These are phyloP conservation scores for Ustilaginoidea virens DNA, from an alignment of 2,329 filamentous ascomycete species.

Conservation along the genomic window DNA sequence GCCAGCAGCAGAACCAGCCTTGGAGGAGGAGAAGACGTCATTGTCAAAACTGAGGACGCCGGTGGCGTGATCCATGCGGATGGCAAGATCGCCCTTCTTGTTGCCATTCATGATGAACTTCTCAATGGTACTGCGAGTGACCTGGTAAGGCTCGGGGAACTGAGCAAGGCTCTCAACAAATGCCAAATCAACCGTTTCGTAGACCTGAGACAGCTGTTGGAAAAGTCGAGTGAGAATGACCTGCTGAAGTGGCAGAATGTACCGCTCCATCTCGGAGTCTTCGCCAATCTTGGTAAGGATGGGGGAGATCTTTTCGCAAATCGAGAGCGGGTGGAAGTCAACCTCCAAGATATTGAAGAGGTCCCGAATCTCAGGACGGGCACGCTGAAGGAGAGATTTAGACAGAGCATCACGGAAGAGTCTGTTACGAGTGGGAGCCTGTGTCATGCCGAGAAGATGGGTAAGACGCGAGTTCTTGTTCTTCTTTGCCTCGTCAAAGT, in stretches of 20 bases:
- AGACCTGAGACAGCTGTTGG: slow-evolving; percentile 97
- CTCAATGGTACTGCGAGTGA: slow-evolving; percentile 80
- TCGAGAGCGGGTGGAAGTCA: slow-evolving; percentile 96
- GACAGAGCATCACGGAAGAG: slow-evolving; percentile 93
- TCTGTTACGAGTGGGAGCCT: slow-evolving; percentile 72
- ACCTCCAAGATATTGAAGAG: slow-evolving; percentile 98
- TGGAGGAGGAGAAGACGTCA: slow-evolving; percentile 94
- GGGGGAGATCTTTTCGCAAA: slow-evolving; percentile 97
- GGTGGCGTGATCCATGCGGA: slow-evolving; percentile 90
- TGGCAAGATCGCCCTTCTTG: slow-evolving; percentile 97
- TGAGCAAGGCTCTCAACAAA: slow-evolving; percentile 89
- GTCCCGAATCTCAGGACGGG: slow-evolving; percentile 85
- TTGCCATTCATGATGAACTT: slow-evolving; percentile 99
- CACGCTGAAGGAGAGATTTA: slow-evolving; percentile 87
- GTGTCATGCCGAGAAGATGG: slow-evolving; percentile 85
- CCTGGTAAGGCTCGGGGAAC: slow-evolving; percentile 94
- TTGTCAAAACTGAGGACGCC: slow-evolving; percentile 94
- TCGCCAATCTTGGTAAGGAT: slow-evolving; percentile 87
- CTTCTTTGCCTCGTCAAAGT: slow-evolving; percentile 93
- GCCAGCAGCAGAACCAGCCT: slow-evolving; percentile 70
- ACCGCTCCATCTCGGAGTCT: slow-evolving; percentile 93
- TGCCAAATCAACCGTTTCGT: slow-evolving; percentile 88
- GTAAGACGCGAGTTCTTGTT: slow-evolving; percentile 98
- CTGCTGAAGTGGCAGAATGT: slow-evolving; percentile 89
- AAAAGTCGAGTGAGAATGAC: slow-evolving; percentile 96